A percentile compares a stretch with the other conserved stretches of the same genome.
Conservation (phyloP, 805 yeast species). For the Wickerhamiella kurtzmanii region DNA sequence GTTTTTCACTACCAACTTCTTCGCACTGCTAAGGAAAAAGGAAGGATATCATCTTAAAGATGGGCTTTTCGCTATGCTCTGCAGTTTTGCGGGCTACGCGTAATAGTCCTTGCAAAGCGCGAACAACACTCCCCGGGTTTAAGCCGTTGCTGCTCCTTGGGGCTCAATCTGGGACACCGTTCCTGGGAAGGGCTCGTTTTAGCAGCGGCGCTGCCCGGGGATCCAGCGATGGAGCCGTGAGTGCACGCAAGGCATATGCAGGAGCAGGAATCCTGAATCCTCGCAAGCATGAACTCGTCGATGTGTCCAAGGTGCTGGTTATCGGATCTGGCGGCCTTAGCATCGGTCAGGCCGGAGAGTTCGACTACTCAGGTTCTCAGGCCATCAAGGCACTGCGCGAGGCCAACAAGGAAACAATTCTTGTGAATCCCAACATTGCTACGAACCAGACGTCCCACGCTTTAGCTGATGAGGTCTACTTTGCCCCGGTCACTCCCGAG, state of each 20-base stretch:
- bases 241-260: slow-evolving; percentile 19
- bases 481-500: slow-evolving; percentile 92
- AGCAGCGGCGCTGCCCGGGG: neutral
- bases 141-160: neutral
- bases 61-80: neutral
- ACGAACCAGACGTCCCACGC: slow-evolving; percentile 94
- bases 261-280: slow-evolving; percentile 30
- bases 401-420: slow-evolving; percentile 70
- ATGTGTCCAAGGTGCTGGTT: slow-evolving; percentile 74
- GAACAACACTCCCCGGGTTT: slow-evolving; percentile 5
- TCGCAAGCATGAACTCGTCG: slow-evolving; percentile 39
- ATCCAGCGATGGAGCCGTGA: neutral
- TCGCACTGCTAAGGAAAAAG: neutral
- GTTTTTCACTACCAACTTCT: neutral
- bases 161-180: neutral
- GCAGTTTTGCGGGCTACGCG: slow-evolving; percentile 14
- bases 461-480: slow-evolving; percentile 89
- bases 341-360: slow-evolving; percentile 97
- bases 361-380: slow-evolving; percentile 90
- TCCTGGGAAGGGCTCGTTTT: neutral
- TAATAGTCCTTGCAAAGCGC: slow-evolving; percentile 15
- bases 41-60: neutral
- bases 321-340: slow-evolving; percentile 96
- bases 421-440: slow-evolving; percentile 92
- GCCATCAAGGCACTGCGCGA: slow-evolving; percentile 92